Percentiles rank a stretch among this genome's conserved stretches.
Conservation (phyloP, 306 rosid species). For the Cucurbita maxima region DNA sequence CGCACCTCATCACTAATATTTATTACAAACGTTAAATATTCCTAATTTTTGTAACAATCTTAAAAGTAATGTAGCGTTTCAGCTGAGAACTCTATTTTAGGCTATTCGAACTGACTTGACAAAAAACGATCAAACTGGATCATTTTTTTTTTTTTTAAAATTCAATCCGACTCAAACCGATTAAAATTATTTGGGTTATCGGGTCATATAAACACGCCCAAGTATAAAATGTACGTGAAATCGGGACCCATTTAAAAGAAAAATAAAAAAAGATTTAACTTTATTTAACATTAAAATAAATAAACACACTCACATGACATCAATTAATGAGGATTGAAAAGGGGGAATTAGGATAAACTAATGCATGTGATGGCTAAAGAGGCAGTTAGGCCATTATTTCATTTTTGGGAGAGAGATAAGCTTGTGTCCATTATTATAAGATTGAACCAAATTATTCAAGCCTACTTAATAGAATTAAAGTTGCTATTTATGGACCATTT, state of each 20-base stretch:
- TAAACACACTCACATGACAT: not conserved
- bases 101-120: too few species aligned
- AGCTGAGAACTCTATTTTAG: too few species aligned
- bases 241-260: not conserved
- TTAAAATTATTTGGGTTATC: too few species aligned
- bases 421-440: not conserved
- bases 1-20: too few species aligned
- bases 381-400: not conserved
- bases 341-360: not conserved
- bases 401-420: not conserved
- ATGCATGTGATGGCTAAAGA: not conserved
- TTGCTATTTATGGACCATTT: not conserved
- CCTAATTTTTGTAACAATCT: too few species aligned
- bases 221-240: too few species aligned
- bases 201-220: too few species aligned
- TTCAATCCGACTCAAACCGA: too few species aligned
- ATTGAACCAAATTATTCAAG: not conserved
- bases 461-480: not conserved
- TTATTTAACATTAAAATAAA: not conserved
- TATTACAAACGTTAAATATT: too few species aligned
- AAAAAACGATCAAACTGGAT: too few species aligned
- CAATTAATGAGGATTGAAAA: not conserved
- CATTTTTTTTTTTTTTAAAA: too few species aligned
- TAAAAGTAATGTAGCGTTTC: too few species aligned
- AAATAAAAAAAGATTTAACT: not conserved